phyloP scores from a whole-genome alignment of 176 grass and related monocot genomes.

The Puya raimondii region DNA sequence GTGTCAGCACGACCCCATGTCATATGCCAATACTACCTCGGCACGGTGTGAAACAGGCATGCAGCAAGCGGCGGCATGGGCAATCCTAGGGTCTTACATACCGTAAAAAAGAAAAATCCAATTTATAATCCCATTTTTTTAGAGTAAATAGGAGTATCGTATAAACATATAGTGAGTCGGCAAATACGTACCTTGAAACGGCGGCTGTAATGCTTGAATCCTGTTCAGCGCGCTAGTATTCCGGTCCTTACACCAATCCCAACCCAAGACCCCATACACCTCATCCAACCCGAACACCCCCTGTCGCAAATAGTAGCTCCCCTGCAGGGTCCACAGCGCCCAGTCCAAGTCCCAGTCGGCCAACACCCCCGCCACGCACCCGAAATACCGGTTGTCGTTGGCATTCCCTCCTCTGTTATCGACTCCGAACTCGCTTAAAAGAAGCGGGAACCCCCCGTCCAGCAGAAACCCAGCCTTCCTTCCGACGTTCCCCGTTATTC shows the following conservation, averaged over 20 bases:
- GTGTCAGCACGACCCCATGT: no score
- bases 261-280: conserved; percentile 55
- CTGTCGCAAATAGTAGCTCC: conserved; percentile 75
- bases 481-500: conserved; percentile 24
- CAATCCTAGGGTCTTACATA: no score
- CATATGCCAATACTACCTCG: no score
- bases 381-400: conserved; percentile 74
- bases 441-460: conserved; percentile 41
- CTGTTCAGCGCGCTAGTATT: conserved; percentile 40
- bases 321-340: conserved; percentile 85
- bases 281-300: conserved; percentile 43
- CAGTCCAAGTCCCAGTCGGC: conserved; percentile 80
- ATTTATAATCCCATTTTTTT: not conserved
- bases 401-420: conserved; percentile 65
- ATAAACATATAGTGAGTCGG: not conserved
- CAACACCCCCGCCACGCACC: conserved; percentile 41
- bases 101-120: no score
- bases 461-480: conserved; percentile 64
- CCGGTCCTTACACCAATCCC: conserved; percentile 31
- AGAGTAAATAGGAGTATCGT: not conserved
- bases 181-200: conserved; percentile 33
- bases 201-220: conserved; percentile 55
- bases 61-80: no score
- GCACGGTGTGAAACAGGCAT: no score
- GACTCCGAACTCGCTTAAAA: conserved; percentile 85